Conservation (phyloP, 2,329 filamentous ascomycete species). For the Exophiala calicioides region DNA sequence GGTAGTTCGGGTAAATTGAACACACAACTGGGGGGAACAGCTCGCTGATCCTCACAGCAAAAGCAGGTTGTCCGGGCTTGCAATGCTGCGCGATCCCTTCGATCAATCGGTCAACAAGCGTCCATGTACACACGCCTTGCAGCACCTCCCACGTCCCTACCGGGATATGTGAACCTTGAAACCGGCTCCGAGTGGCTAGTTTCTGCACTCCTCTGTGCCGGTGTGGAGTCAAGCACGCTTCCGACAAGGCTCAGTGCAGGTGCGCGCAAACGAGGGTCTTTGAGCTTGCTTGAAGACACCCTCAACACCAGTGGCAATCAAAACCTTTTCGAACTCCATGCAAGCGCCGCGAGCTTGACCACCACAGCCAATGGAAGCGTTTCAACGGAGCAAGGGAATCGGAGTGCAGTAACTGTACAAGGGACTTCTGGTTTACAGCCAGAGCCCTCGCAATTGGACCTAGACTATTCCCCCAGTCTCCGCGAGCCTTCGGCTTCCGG, state of each 20-base stretch:
- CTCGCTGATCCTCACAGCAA: conserved; percentile 39
- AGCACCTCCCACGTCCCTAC: conserved; percentile 59
- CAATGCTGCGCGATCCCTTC: conserved; percentile 73
- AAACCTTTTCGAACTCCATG: conserved; percentile 71
- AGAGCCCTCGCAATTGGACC: conserved; percentile 35
- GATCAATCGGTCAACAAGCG: conserved; percentile 67
- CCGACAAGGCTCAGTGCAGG: conserved; percentile 67
- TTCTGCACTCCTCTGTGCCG: conserved; percentile 72
- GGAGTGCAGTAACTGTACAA: too few relatives aligned
- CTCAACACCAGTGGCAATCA: conserved; percentile 78
- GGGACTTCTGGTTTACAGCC: conserved; percentile 1
- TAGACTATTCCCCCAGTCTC: conserved; percentile 45
- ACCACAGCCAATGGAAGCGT: conserved; percentile 7
- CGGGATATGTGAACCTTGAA: conserved; percentile 62
- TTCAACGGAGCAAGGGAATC: background rate
- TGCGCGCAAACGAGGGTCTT: conserved; percentile 47
- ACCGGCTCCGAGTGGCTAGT: conserved; percentile 72
- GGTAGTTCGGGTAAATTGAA: conserved; percentile 53
- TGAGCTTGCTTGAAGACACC: conserved; percentile 65
- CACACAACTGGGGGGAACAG: conserved; percentile 1
- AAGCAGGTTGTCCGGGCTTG: conserved; percentile 65
- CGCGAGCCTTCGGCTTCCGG: conserved; percentile 39
- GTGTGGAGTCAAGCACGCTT: conserved; percentile 76
- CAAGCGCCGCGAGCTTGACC: conserved; percentile 53
- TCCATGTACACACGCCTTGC: conserved; percentile 77